Evolutionary conservation across 805 yeast species (phyloP).

Genomic region (Candida dendrica): DNA sequence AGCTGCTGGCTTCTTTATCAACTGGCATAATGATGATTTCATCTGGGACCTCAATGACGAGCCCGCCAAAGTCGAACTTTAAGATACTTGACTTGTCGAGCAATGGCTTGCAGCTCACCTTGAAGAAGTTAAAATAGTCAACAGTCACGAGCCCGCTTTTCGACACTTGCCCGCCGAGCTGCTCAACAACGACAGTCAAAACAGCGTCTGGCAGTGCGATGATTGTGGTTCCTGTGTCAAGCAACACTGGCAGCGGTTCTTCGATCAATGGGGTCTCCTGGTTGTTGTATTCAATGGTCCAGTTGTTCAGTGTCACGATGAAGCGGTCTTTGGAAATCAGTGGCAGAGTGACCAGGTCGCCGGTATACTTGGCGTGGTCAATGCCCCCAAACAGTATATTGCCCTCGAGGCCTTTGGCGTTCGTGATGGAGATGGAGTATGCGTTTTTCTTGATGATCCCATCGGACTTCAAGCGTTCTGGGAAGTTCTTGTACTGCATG

Average conservation of each 20-base stretch:
- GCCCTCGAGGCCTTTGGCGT: constrained; percentile 30
- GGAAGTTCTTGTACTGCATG: constrained; percentile 52
- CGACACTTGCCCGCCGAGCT: constrained; percentile 25
- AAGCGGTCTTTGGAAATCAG: constrained; percentile 31
- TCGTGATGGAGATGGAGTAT: constrained; percentile 47
- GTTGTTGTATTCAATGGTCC: constrained; percentile 9
- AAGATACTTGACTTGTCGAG: not conserved
- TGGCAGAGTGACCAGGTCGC: constrained; percentile 39
- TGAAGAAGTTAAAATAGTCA: constrained; percentile 19
- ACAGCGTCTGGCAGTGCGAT: constrained; percentile 35
- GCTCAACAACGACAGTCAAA: constrained; percentile 17
- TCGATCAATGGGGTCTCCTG: constrained; percentile 8
- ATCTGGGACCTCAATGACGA: not conserved
- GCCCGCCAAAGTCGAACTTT: constrained; percentile 1
- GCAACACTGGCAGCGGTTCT: constrained; percentile 26
- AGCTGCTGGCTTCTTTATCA: constrained; percentile 10
- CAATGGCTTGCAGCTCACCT: not conserved
- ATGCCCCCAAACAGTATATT: constrained; percentile 58
- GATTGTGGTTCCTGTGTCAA: constrained; percentile 57
- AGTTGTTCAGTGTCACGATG: constrained; percentile 8
- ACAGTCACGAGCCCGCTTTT: too few relatives aligned
- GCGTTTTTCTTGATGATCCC: constrained; percentile 44
- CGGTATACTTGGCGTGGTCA: constrained; percentile 47
- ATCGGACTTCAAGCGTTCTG: constrained; percentile 43
- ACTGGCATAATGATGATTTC: constrained; percentile 7